Conservation (phyloP, 1,284 basidiomycete species). For the Puccinia triticina region DNA sequence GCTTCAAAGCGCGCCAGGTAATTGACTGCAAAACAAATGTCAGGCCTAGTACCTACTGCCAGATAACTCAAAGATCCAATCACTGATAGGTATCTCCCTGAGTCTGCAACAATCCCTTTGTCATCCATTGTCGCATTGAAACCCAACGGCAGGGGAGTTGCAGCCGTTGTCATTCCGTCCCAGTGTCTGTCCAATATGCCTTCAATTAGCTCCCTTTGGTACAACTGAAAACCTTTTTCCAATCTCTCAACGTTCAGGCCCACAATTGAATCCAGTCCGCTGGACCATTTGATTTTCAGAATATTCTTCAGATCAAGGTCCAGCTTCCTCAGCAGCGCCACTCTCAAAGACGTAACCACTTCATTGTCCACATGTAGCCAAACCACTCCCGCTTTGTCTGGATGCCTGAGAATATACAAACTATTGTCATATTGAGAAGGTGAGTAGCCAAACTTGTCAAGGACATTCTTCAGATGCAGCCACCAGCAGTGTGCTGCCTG, state of each 20-base stretch:
- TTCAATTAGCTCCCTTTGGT: not conserved
- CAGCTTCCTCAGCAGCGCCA: not conserved
- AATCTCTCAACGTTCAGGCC: not conserved
- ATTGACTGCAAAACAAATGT: slow-evolving; percentile 14
- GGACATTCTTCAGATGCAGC: not conserved
- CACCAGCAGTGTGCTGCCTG: slow-evolving; percentile 20
- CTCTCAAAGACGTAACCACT: not conserved
- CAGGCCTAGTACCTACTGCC: not conserved
- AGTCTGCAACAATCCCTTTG: not conserved
- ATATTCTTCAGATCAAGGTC: not conserved
- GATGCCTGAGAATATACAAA: not conserved
- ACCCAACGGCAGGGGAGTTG: not conserved
- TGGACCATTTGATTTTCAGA: not conserved
- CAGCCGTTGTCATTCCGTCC: not conserved
- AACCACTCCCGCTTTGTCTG: not conserved
- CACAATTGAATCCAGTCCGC: not conserved
- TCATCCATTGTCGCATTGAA: not conserved
- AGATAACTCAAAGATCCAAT: slow-evolving; percentile 17
- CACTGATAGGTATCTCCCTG: not conserved
- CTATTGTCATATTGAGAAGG: not conserved
- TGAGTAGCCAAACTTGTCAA: not conserved
- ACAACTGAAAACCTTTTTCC: not conserved
- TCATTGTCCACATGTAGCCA: not conserved
- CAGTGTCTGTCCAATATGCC: not conserved
- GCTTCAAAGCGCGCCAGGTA: slow-evolving; percentile 24